A percentile compares a stretch with the other conserved stretches of the same genome.
Evolutionary conservation across 2,329 filamentous ascomycete species (phyloP).

Genomic region (Apiospora koreana): DNA sequence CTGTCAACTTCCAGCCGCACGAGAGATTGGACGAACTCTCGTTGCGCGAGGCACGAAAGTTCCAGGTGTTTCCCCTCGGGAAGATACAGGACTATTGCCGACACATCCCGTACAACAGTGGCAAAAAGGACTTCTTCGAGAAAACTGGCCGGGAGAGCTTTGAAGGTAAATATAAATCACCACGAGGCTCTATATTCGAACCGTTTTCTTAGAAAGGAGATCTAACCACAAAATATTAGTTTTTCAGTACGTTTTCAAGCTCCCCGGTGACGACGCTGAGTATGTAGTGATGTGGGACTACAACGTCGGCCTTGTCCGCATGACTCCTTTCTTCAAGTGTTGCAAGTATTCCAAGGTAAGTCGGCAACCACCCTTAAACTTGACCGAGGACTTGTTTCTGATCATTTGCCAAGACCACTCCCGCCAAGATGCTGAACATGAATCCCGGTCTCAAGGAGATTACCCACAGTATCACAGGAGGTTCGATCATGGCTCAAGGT

Average conservation of each 20-base stretch:
- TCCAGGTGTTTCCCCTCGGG: slow-evolving; percentile 66
- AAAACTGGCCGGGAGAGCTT: slow-evolving; percentile 89
- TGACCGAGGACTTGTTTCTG: slow-evolving; percentile 13
- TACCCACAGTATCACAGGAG: slow-evolving; percentile 91
- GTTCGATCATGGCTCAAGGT: slow-evolving; percentile 89
- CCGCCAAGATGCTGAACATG: slow-evolving; percentile 75
- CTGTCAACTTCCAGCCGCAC: slow-evolving; percentile 73
- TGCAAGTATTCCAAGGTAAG: slow-evolving; percentile 82
- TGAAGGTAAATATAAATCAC: slow-evolving; percentile 71
- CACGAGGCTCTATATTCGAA: neutral
- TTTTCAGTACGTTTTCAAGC: slow-evolving; percentile 79
- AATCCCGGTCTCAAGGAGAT: slow-evolving; percentile 88
- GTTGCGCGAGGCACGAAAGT: slow-evolving; percentile 59
- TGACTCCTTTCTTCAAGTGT: slow-evolving; percentile 94
- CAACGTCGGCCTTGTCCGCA: slow-evolving; percentile 88
- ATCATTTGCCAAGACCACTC: slow-evolving; percentile 66
- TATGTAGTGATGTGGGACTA: slow-evolving; percentile 97
- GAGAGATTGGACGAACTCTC: slow-evolving; percentile 64
- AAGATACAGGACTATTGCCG: slow-evolving; percentile 62
- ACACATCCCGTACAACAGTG: slow-evolving; percentile 92
- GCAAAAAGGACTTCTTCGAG: slow-evolving; percentile 84
- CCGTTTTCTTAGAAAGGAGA: neutral
- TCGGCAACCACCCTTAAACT: neutral
- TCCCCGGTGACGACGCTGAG: slow-evolving; percentile 65
- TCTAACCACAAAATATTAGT: slow-evolving; percentile 48